Base-by-base conservation (phyloP, 495 filamentous ascomycete species). In the Emericellopsis terricola region DNA sequence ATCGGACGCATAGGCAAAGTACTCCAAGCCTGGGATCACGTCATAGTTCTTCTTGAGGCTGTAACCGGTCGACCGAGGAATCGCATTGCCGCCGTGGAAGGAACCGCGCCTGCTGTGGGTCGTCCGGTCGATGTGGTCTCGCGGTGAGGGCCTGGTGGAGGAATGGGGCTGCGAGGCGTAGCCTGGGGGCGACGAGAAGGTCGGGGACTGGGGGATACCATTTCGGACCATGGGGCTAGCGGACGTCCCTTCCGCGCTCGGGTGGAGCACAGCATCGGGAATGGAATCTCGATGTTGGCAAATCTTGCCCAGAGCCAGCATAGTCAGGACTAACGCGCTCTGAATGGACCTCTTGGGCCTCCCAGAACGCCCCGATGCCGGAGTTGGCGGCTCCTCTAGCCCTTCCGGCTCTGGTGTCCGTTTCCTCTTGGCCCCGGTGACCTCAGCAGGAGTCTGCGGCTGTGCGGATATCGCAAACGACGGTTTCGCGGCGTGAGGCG, bases 281-380 rank as follows among this genome's bases (percentile, higher is more conserved):
- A 78, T 55, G 27, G 54, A 60, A 1, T 67, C 60, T 38, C 62
- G 67, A 36, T 74, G 64, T 33, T 76, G 59, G 39, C 78, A 87
- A 16, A 94, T 81, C 42, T 80, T 79, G 8, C 89, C 89, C 19
- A 97, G 55, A 1, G 87, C 86, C 34, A 94, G 62, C 4, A 92
- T 69, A 27, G 94, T 56, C 3, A 94, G 61, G 2, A 93, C 71
- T 21, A 94, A 59, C 2, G 81, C 82, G 37, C 78, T 87, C 28
- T 67, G 70, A 37, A 73, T 70, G 10, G 71, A 73, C 26, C 75
- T 62, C 38, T 69, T 52, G 8, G 64, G 65, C 32, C 54, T 62
- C 4, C 51, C 53, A 13, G 56, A 42, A 37, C 59, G 61, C 19
- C 39, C 39, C 21, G 37, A 33, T 17, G 57, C 49, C 23, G 44